Conservation (phyloP, 257 asterid species). For the Solanum pennellii region DNA sequence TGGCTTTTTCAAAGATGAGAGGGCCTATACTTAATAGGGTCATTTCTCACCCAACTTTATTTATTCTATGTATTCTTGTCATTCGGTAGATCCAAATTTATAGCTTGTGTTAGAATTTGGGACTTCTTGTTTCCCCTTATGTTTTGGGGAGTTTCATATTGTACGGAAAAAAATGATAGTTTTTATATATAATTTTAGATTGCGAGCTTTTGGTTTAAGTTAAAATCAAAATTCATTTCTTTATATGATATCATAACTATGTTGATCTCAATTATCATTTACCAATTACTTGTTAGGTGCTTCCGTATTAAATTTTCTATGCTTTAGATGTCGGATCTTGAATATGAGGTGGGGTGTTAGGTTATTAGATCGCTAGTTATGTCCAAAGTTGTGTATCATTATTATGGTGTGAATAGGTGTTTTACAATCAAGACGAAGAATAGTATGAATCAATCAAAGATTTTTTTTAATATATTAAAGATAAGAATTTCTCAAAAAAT, state of each 20-base stretch:
- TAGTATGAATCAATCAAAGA: not conserved
- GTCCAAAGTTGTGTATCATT: not conserved
- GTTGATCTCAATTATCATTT: not conserved
- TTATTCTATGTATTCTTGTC: not conserved
- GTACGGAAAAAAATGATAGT: not conserved
- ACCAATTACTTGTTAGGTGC: not conserved
- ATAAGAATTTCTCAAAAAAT: not conserved
- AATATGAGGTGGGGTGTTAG: not conserved
- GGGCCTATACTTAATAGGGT: not conserved
- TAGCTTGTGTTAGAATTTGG: not conserved
- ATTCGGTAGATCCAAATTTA: not conserved
- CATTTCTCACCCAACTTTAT: not conserved
- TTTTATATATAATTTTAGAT: not conserved
- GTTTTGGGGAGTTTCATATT: fast-evolving
- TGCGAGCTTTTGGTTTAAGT: not conserved
- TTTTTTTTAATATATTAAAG: not conserved
- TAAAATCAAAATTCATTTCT: not conserved
- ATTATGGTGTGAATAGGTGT: not conserved
- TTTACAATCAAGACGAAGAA: not conserved
- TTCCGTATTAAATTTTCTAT: not conserved
- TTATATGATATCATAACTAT: not conserved
- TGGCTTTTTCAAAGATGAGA: not conserved
- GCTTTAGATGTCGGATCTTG: not conserved
- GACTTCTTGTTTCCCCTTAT: not conserved
- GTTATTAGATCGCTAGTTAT: not conserved